Percentiles rank a stretch among this genome's conserved stretches.
These are phyloP conservation scores for Monotropa hypopitys DNA, from an alignment of 179 eudicot genomes.

Conservation along the genomic window DNA sequence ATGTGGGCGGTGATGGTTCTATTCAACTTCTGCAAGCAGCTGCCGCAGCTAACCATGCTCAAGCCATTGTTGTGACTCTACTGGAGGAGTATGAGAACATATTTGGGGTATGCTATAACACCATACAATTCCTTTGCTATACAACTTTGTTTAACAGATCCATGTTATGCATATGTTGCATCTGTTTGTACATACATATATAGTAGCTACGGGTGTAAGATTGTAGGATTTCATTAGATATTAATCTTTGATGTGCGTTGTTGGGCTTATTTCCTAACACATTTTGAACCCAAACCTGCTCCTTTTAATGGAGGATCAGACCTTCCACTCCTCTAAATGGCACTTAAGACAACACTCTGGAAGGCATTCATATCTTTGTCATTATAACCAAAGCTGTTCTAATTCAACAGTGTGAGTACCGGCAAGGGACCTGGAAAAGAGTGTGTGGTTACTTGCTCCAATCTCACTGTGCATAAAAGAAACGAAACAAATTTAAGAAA, in stretches of 20 bases:
- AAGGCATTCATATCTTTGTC: not conserved
- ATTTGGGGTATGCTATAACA: slow-evolving; percentile 61
- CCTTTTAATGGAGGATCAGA: not conserved
- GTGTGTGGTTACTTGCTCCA: not conserved
- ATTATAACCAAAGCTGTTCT: not conserved
- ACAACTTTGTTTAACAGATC: not conserved
- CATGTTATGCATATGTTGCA: not conserved
- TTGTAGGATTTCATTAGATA: not conserved
- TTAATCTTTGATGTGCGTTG: not conserved
- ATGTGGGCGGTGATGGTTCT: slow-evolving; percentile 90
- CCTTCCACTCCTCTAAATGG: not conserved
- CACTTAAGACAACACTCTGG: not conserved
- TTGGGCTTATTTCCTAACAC: not conserved
- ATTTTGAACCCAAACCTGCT: not conserved
- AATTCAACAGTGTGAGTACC: not conserved
- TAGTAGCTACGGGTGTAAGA: not conserved
- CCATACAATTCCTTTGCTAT: not conserved
- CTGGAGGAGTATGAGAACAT: slow-evolving; percentile 82
- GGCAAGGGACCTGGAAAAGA: not conserved
- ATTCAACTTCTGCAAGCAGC: slow-evolving; percentile 97
- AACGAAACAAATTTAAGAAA: not conserved
- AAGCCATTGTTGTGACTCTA: slow-evolving; percentile 76
- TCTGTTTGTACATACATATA: not conserved
- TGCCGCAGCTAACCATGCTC: slow-evolving; percentile 99
- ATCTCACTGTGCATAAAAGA: not conserved